phyloP scores from a whole-genome alignment of 345 rosid species.

The Pugionium dolabratum region DNA sequence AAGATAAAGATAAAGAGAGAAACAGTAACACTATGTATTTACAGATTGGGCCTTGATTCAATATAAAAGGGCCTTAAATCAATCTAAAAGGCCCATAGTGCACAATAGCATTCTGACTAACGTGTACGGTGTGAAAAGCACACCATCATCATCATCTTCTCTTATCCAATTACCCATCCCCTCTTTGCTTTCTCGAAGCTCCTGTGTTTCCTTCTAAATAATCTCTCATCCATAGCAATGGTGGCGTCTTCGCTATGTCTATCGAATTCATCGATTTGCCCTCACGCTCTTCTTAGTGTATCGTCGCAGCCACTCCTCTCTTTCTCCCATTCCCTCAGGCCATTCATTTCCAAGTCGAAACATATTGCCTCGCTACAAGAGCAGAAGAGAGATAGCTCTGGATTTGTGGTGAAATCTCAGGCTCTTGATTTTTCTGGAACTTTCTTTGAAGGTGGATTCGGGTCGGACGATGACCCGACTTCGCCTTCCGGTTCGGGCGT shows the following conservation, averaged over 20 bases:
- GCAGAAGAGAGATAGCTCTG: slow-evolving; percentile 22
- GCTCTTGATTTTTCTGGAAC: slow-evolving; percentile 76
- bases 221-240: slow-evolving; percentile 47
- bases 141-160: slow-evolving; percentile 36
- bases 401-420: slow-evolving; percentile 51
- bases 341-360: slow-evolving; percentile 44
- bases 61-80: slow-evolving; percentile 1
- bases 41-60: slow-evolving; percentile 8
- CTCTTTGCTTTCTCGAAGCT: slow-evolving; percentile 15
- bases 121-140: slow-evolving; percentile 18
- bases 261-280: slow-evolving; percentile 42
- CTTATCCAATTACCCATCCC: slow-evolving; percentile 26
- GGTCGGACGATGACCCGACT: slow-evolving; percentile 66
- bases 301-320: slow-evolving; percentile 47
- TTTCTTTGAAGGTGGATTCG: slow-evolving; percentile 73
- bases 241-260: slow-evolving; percentile 50
- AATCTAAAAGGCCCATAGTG: slow-evolving; percentile 10
- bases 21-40: not conserved
- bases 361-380: slow-evolving; percentile 20
- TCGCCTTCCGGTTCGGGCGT: slow-evolving; percentile 50
- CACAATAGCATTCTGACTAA: slow-evolving; percentile 25
- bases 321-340: slow-evolving; percentile 46
- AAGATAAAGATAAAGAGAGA: slow-evolving; percentile 37
- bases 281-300: slow-evolving; percentile 40
- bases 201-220: not conserved